Conservation (phyloP, 768 basidiomycete genomes). For the Mycena haematopus region DNA sequence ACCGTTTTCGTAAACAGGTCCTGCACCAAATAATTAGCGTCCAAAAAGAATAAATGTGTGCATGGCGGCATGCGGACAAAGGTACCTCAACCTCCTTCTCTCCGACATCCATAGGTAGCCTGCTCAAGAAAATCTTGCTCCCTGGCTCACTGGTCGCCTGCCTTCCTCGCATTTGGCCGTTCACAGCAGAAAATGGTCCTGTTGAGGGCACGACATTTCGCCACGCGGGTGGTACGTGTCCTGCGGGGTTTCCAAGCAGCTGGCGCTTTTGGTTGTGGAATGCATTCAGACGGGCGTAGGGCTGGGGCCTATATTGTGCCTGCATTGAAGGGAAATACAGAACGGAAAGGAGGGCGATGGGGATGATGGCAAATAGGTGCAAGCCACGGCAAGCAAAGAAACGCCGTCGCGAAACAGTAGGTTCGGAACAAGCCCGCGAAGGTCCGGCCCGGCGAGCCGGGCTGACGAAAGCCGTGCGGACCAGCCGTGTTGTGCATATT, state of each 20-base stretch:
- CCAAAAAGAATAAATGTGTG: too few species aligned
- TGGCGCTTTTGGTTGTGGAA: slow-evolving; percentile 62
- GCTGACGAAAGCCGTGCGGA: too few species aligned
- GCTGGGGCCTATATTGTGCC: slow-evolving; percentile 26
- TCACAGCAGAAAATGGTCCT: slow-evolving; percentile 12
- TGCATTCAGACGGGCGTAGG: slow-evolving; percentile 43
- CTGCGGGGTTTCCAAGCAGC: slow-evolving; percentile 64
- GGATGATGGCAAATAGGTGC: background rate
- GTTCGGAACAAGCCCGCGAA: too few species aligned
- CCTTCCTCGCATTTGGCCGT: slow-evolving; percentile 38
- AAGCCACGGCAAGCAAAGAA: background rate
- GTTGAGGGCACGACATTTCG: slow-evolving; percentile 36
- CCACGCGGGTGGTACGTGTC: slow-evolving; percentile 69
- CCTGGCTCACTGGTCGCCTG: slow-evolving; percentile 43
- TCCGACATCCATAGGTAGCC: slow-evolving; percentile 69
- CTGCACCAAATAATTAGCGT: slow-evolving; percentile 40
- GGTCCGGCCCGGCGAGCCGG: too few species aligned
- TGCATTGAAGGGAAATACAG: slow-evolving; percentile 16
- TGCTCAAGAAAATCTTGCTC: slow-evolving; percentile 69
- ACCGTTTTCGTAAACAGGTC: slow-evolving; percentile 74
- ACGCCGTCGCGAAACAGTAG: background rate
- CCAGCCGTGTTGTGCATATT: too few species aligned
- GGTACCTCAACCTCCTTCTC: slow-evolving; percentile 73
- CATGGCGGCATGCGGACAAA: background rate
- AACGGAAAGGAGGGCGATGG: background rate